phyloP scores from a whole-genome alignment of 2,329 filamentous ascomycete species.

The Ramularia collo-cygni region DNA sequence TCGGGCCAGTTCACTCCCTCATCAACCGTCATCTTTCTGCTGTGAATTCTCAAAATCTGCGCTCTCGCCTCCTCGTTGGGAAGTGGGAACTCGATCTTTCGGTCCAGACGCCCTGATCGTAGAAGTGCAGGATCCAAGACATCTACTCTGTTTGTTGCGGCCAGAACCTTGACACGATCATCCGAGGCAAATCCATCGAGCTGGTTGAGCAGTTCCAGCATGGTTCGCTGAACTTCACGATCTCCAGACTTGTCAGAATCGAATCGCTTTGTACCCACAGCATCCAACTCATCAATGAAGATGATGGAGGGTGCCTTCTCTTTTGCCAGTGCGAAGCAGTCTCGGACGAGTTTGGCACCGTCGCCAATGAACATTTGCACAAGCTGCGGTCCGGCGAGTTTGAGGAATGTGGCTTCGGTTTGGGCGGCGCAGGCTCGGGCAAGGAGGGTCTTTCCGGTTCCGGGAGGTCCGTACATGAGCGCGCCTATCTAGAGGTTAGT shows the following conservation, averaged over 20 bases:
- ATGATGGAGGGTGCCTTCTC: slow-evolving; percentile 99
- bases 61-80: slow-evolving; percentile 96
- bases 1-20: slow-evolving; percentile 92
- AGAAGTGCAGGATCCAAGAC: slow-evolving; percentile 93
- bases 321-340: slow-evolving; percentile 95
- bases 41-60: slow-evolving; percentile 96
- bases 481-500: slow-evolving; percentile 55
- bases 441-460: slow-evolving; percentile 84
- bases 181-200: slow-evolving; percentile 93
- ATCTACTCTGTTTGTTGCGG: slow-evolving; percentile 96
- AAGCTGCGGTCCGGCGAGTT: slow-evolving; percentile 92
- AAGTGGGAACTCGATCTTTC: slow-evolving; percentile 97
- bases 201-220: slow-evolving; percentile 98
- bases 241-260: slow-evolving; percentile 98
- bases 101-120: slow-evolving; percentile 90
- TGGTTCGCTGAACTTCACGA: slow-evolving; percentile 94
- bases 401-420: slow-evolving; percentile 97
- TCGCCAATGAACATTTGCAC: slow-evolving; percentile 99
- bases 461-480: slow-evolving; percentile 92
- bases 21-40: slow-evolving; percentile 95
- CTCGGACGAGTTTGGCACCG: slow-evolving; percentile 92
- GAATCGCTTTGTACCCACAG: slow-evolving; percentile 97
- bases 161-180: slow-evolving; percentile 96
- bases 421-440: slow-evolving; percentile 95
- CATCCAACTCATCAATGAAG: slow-evolving; percentile 98